These are phyloP conservation scores for Marasmius sp. DNA, from an alignment of 1,284 basidiomycete species.

Conservation along the genomic window DNA sequence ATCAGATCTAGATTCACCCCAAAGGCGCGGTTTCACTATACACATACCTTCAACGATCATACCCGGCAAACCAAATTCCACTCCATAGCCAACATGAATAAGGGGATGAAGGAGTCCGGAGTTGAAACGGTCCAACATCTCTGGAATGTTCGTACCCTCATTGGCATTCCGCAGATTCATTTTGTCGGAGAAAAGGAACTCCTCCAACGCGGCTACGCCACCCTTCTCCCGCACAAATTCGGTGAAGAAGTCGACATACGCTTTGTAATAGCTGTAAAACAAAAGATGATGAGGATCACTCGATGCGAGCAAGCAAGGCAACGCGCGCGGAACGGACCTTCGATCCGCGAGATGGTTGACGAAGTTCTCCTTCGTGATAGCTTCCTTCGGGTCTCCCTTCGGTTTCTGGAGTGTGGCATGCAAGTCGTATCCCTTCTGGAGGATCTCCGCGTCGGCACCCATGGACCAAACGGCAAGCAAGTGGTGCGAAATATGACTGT, in stretches of 20 bases:
- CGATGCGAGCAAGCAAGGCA: conserved; percentile 20
- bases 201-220: conserved; percentile 43
- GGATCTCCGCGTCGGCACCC: conserved; percentile 40
- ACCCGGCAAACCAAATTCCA: conserved; percentile 63
- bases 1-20: background rate
- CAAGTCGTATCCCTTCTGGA: conserved; percentile 42
- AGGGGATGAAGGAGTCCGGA: conserved; percentile 64
- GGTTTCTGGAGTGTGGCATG: conserved; percentile 38
- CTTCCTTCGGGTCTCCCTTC: conserved; percentile 37
- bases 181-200: conserved; percentile 55
- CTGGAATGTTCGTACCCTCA: conserved; percentile 35
- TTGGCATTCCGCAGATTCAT: conserved; percentile 42
- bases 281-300: conserved; percentile 29
- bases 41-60: conserved; percentile 60
- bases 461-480: conserved; percentile 49
- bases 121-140: conserved; percentile 63
- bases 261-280: conserved; percentile 47
- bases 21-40: background rate
- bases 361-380: conserved; percentile 45
- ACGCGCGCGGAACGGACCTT: conserved; percentile 26
- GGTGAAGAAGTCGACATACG: conserved; percentile 57
- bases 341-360: conserved; percentile 48
- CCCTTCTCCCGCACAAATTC: conserved; percentile 43
- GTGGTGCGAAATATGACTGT: conserved; percentile 53
- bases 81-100: conserved; percentile 64